Evolutionary conservation across 2,329 filamentous ascomycete genomes (phyloP).

Genomic region (Ophiocordyceps camponoti-floridani): DNA sequence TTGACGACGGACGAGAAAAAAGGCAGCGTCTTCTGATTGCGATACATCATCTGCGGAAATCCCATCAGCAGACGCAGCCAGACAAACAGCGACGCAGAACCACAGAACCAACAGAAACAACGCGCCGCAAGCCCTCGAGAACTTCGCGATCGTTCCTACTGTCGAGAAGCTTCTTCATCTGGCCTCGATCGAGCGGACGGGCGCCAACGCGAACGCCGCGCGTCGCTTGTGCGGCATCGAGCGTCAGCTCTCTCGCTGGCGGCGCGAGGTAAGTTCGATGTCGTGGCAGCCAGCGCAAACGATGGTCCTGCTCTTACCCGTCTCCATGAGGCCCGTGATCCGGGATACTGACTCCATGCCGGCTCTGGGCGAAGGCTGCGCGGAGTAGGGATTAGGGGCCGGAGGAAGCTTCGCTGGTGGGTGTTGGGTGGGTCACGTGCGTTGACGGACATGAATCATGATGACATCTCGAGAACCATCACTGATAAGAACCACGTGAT

Average conservation of each 20-base stretch:
- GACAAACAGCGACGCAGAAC: conserved; percentile 7
- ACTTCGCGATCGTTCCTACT: conserved; percentile 87
- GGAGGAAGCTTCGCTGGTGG: not conserved
- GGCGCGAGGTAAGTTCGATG: not conserved
- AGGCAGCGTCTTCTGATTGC: conserved; percentile 67
- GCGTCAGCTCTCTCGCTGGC: conserved; percentile 81
- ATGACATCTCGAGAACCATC: not conserved
- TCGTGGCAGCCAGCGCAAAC: not conserved
- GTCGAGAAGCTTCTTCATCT: conserved; percentile 89
- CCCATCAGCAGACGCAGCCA: conserved; percentile 1
- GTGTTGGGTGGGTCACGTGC: not conserved
- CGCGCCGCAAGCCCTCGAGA: conserved; percentile 73
- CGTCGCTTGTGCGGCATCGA: conserved; percentile 88
- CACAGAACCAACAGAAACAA: conserved; percentile 53
- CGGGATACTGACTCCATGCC: conserved; percentile 89
- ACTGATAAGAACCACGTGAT: not conserved
- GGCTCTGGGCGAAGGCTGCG: not conserved
- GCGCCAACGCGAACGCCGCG: conserved; percentile 44
- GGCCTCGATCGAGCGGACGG: conserved; percentile 53
- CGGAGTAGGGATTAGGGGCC: conserved; percentile 5
- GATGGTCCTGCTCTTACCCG: conserved; percentile 38
- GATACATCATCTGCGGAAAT: conserved; percentile 71
- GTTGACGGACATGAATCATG: not conserved
- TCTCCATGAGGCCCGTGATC: conserved; percentile 88
- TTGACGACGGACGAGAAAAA: conserved; percentile 98